Percentiles rank a stretch among this genome's conserved stretches.
Evolutionary conservation across 2,329 filamentous ascomycete species (phyloP).

Genomic region (Clathrospora elynae): DNA sequence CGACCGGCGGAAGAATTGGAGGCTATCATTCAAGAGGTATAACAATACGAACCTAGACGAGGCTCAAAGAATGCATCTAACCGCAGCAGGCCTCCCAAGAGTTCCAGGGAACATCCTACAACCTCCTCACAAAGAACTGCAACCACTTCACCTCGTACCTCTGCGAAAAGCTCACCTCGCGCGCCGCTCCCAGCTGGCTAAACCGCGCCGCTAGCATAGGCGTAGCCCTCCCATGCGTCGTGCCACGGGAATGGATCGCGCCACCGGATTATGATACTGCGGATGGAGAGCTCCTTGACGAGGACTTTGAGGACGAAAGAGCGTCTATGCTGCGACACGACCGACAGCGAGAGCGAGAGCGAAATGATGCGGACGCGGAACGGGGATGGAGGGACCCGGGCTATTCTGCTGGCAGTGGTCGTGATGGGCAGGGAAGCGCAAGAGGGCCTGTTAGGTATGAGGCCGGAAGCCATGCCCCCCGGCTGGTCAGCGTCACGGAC

Average conservation of each 20-base stretch:
- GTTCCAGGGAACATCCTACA: conserved; percentile 78
- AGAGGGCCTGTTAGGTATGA: conserved; percentile 39
- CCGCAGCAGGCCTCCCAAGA: conserved; percentile 64
- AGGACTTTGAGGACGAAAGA: conserved; percentile 60
- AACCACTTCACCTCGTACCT: conserved; percentile 85
- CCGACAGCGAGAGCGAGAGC: conserved; percentile 27
- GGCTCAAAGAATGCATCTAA: not conserved
- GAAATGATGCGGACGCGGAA: too few species aligned
- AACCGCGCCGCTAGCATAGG: conserved; percentile 86
- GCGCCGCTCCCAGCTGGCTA: conserved; percentile 73
- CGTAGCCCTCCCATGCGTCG: conserved; percentile 78
- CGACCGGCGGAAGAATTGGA: conserved; percentile 72
- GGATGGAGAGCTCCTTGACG: conserved; percentile 70
- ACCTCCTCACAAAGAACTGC: conserved; percentile 82
- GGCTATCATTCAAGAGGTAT: conserved; percentile 63
- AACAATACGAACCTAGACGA: too few species aligned
- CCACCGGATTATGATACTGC: conserved; percentile 76
- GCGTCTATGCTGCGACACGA: conserved; percentile 62
- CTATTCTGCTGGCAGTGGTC: conserved; percentile 36
- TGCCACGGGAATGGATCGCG: conserved; percentile 80
- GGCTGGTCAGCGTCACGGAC: conserved; percentile 47
- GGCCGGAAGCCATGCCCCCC: conserved; percentile 39
- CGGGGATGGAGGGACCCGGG: conserved; percentile 37
- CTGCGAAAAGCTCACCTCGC: conserved; percentile 73
- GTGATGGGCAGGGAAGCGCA: conserved; percentile 43